Evolutionary conservation across 768 basidiomycete genomes (phyloP).

Genomic region (Coprinopsis strossmayeri): DNA sequence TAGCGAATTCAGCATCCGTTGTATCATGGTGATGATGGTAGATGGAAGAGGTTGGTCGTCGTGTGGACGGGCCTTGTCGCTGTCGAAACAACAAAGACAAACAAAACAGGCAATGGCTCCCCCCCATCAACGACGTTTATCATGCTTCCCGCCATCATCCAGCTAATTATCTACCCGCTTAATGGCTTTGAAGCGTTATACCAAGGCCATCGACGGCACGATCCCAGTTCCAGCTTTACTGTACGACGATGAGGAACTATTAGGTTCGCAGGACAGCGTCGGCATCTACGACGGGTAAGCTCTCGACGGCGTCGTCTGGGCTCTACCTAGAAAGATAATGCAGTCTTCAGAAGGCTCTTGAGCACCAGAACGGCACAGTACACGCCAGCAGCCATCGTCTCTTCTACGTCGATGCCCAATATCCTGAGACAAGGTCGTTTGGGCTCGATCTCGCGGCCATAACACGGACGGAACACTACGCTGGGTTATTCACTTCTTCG

Average conservation of each 20-base stretch:
- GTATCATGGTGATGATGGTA: not conserved
- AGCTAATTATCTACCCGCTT: not conserved
- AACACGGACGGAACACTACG: conserved; percentile 79
- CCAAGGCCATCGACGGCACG: conserved; percentile 59
- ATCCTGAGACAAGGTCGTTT: conserved; percentile 54
- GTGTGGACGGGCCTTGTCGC: not conserved
- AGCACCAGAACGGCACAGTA: conserved; percentile 69
- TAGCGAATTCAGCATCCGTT: not conserved
- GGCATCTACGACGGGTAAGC: conserved; percentile 91
- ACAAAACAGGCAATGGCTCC: not conserved
- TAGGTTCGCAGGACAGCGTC: conserved; percentile 68
- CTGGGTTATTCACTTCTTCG: conserved; percentile 84
- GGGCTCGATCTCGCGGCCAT: conserved; percentile 59
- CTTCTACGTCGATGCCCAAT: conserved; percentile 63
- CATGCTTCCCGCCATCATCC: not conserved
- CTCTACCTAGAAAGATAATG: conserved; percentile 21
- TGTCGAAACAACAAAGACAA: not conserved
- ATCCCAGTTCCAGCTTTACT: conserved; percentile 74
- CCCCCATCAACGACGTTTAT: not conserved
- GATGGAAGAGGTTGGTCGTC: not conserved
- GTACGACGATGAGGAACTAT: conserved; percentile 74
- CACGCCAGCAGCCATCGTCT: conserved; percentile 79
- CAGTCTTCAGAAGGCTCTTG: conserved; percentile 77
- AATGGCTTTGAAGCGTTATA: conserved; percentile 56
- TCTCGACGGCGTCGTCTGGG: conserved; percentile 6